Evolutionary conservation across 176 grass and related monocot genomes (phyloP).

Genomic region (Aegilops tauschii): DNA sequence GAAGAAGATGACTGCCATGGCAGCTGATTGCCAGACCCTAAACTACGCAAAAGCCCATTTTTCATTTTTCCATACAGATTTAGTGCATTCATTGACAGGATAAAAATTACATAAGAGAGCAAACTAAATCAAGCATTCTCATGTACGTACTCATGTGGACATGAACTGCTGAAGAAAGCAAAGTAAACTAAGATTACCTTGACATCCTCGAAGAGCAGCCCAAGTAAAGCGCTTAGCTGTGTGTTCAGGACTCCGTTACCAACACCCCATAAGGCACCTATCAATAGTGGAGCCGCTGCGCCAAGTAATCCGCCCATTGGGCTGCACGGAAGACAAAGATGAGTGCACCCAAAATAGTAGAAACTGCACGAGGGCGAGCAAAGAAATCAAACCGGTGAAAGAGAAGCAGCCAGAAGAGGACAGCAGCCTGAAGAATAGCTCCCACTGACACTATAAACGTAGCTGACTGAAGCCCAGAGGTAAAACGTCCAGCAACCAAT

Average conservation of each 20-base stretch:
- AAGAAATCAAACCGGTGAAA: conserved; percentile 59
- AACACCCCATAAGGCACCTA: conserved; percentile 83
- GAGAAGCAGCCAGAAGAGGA: conserved; percentile 86
- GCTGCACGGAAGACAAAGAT: conserved; percentile 36
- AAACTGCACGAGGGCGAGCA: neutral
- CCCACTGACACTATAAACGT: conserved; percentile 74
- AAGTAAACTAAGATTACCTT: conserved; percentile 51
- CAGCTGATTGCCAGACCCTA: conserved; percentile 89
- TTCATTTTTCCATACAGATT: neutral
- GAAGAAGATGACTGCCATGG: conserved; percentile 86
- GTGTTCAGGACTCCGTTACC: conserved; percentile 92
- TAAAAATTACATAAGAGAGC: neutral
- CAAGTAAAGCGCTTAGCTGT: conserved; percentile 79
- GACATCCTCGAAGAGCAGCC: conserved; percentile 73
- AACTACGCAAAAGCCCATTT: conserved; percentile 75
- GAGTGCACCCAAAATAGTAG: neutral
- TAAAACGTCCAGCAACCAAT: conserved; percentile 76
- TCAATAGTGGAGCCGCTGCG: conserved; percentile 53
- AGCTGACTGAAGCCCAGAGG: conserved; percentile 65
- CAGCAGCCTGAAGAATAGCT: conserved; percentile 73
- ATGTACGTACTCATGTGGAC: neutral
- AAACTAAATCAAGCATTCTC: neutral
- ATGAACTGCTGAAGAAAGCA: neutral
- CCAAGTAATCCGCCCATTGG: conserved; percentile 59
- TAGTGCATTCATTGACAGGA: neutral